Evolutionary conservation across 495 filamentous ascomycete genomes (phyloP).

Genomic region (Penicillium dipodomyicola): DNA sequence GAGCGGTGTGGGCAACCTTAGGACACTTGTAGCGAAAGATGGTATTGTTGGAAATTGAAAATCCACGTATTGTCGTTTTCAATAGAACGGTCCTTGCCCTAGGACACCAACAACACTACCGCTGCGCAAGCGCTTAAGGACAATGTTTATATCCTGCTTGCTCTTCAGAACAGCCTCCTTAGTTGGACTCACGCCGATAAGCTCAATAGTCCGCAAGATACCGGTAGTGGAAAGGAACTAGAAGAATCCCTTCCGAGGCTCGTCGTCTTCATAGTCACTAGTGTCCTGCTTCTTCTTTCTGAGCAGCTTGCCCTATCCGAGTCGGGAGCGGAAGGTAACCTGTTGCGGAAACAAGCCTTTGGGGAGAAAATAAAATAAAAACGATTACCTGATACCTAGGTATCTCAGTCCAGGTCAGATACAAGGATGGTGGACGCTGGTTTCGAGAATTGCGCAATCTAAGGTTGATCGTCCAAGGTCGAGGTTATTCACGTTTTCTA

Average conservation of each 20-base stretch:
- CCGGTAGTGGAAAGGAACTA: slow-evolving; percentile 72
- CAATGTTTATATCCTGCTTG: slow-evolving; percentile 92
- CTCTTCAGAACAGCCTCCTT: slow-evolving; percentile 80
- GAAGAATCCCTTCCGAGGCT: slow-evolving; percentile 61
- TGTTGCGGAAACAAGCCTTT: no score
- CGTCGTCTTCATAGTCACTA: slow-evolving; percentile 49
- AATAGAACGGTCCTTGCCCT: slow-evolving; percentile 39
- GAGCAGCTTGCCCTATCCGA: slow-evolving; percentile 70
- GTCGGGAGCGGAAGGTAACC: slow-evolving; percentile 75
- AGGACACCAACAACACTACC: slow-evolving; percentile 83
- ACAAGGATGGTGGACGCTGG: not conserved
- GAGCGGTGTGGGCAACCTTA: not conserved
- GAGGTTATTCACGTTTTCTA: not conserved
- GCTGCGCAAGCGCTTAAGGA: slow-evolving; percentile 77
- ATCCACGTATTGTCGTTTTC: slow-evolving; percentile 28
- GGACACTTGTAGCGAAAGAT: not conserved
- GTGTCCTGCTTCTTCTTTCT: slow-evolving; percentile 43
- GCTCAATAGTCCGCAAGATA: slow-evolving; percentile 85
- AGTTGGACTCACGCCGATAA: slow-evolving; percentile 80
- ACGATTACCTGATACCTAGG: not conserved
- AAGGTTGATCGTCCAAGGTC: not conserved
- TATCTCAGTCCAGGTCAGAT: not conserved
- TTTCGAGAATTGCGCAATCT: not conserved
- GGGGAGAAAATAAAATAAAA: not conserved
- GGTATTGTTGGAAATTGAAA: not conserved